A percentile compares a stretch with the other conserved stretches of the same genome.
Conservation (phyloP, 108 stramenopile species). For the Skeletonema grethae region DNA sequence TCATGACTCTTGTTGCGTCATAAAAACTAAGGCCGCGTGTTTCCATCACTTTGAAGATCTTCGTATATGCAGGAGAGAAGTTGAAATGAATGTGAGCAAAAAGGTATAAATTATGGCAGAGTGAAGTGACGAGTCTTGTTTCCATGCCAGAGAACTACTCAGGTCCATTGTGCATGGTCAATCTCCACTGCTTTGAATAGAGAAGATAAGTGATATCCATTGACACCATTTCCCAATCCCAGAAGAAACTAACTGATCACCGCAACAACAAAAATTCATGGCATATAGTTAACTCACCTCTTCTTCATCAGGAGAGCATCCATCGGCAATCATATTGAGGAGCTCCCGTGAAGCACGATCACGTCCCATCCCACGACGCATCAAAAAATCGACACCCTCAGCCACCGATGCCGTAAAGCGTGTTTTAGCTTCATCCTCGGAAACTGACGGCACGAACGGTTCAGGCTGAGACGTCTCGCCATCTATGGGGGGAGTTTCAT, state of each 20-base stretch:
- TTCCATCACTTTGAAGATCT: constrained; percentile 70
- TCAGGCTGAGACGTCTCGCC: too few species aligned
- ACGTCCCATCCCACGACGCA: constrained; percentile 58
- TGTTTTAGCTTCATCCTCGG: constrained; percentile 49
- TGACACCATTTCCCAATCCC: background rate
- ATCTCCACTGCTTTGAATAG: too few species aligned
- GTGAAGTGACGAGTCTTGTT: background rate
- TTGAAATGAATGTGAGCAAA: background rate
- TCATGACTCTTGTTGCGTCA: constrained; percentile 62
- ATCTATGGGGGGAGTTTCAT: too few species aligned
- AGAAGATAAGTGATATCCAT: too few species aligned
- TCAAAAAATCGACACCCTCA: constrained; percentile 50
- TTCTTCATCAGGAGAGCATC: constrained; percentile 57
- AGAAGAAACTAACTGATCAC: background rate
- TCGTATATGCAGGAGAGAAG: background rate
- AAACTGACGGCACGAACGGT: constrained; percentile 12
- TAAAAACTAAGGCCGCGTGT: constrained; percentile 53
- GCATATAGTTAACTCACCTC: constrained; percentile 49
- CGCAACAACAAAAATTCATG: background rate
- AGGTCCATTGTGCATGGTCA: background rate
- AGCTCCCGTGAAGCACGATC: constrained; percentile 55
- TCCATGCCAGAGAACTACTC: too few species aligned
- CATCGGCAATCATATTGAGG: constrained; percentile 50
- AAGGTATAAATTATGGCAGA: background rate
- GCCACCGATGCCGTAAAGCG: constrained; percentile 46